These are phyloP conservation scores for Pyrrhoderma noxium DNA, from an alignment of 1,284 basidiomycete species.

Conservation along the genomic window DNA sequence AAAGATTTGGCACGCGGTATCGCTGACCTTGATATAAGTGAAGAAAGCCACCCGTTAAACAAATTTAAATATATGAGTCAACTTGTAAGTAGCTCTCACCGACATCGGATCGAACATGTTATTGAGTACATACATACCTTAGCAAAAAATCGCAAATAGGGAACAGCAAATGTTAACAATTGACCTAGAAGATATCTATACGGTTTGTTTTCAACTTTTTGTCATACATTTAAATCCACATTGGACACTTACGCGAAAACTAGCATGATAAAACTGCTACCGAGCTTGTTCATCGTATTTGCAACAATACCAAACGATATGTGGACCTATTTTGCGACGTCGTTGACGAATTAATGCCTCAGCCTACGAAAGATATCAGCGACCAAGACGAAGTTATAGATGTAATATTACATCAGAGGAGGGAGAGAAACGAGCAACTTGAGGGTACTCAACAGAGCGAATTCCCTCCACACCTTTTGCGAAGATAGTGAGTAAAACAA, in stretches of 20 bases:
- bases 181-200: constrained; percentile 74
- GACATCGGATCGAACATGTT: constrained; percentile 17
- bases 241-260: neutral
- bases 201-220: constrained; percentile 46
- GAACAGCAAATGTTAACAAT: constrained; percentile 81
- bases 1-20: constrained; percentile 65
- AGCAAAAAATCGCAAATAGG: constrained; percentile 92
- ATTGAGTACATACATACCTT: constrained; percentile 15
- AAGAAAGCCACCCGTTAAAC: constrained; percentile 36
- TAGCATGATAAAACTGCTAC: constrained; percentile 61
- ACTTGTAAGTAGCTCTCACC: constrained; percentile 50
- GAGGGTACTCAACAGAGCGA: constrained; percentile 56
- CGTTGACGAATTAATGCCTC: constrained; percentile 83
- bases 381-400: constrained; percentile 90
- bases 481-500: constrained; percentile 93
- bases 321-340: constrained; percentile 85
- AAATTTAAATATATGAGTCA: constrained; percentile 84
- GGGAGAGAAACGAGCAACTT: constrained; percentile 77
- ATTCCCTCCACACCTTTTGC: constrained; percentile 86
- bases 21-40: constrained; percentile 55
- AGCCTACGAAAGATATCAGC: constrained; percentile 82
- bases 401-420: constrained; percentile 88
- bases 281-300: constrained; percentile 70
- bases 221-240: constrained; percentile 2
- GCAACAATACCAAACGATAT: constrained; percentile 86